A percentile compares a stretch with the other conserved stretches of the same genome.
Evolutionary conservation across 1,284 basidiomycete genomes (phyloP).

Genomic region (Fomes fomentarius): DNA sequence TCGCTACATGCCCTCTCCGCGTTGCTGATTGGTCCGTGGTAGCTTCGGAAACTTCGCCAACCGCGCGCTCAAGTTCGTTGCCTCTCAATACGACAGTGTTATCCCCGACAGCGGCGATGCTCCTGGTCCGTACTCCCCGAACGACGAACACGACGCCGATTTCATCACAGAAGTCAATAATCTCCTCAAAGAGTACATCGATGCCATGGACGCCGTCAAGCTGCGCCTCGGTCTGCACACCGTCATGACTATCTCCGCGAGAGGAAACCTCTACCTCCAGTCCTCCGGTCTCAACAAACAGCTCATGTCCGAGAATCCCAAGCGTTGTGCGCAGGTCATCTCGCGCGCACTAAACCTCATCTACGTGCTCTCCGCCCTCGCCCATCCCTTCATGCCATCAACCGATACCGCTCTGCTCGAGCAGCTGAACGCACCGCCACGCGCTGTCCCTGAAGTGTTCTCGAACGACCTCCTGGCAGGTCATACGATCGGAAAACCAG

Average conservation of each 20-base stretch:
- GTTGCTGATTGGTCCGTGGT: conserved; percentile 11
- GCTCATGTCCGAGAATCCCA: conserved; percentile 80
- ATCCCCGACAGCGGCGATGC: conserved; percentile 80
- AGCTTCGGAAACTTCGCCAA: conserved; percentile 99
- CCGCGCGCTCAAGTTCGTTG: conserved; percentile 90
- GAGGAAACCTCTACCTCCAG: conserved; percentile 96
- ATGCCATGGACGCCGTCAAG: conserved; percentile 92
- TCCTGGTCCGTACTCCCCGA: conserved; percentile 67
- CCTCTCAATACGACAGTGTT: conserved; percentile 82
- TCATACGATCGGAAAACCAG: conserved; percentile 86
- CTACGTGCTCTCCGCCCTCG: conserved; percentile 83
- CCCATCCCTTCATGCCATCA: conserved; percentile 97
- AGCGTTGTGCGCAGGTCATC: conserved; percentile 89
- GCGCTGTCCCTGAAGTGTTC: conserved; percentile 70
- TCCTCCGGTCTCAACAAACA: conserved; percentile 92
- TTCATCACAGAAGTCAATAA: conserved; percentile 85
- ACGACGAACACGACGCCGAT: conserved; percentile 71
- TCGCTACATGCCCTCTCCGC: not conserved
- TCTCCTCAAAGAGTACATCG: conserved; percentile 81
- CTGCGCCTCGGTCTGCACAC: conserved; percentile 86
- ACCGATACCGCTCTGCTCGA: conserved; percentile 82
- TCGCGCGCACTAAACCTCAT: conserved; percentile 93
- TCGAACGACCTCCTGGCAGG: conserved; percentile 86
- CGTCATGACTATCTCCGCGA: conserved; percentile 89
- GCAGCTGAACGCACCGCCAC: conserved; percentile 91